Conservation (phyloP, 108 stramenopile species). For the Mediolabrus comicus region DNA sequence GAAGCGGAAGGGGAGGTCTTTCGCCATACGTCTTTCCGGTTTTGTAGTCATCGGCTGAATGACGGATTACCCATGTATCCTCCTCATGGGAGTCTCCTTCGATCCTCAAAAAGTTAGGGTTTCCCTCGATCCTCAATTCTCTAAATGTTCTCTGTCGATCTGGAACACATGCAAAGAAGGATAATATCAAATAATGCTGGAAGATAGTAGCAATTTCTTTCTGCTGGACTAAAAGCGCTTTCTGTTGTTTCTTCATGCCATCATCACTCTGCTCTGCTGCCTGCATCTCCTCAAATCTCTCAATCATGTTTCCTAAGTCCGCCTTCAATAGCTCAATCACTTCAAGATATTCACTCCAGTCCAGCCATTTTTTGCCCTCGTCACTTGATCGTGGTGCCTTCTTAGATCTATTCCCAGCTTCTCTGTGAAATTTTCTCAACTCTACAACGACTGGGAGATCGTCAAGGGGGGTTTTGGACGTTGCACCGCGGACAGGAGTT, state of each 20-base stretch:
- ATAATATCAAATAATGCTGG: constrained; percentile 74
- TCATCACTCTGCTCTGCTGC: not conserved
- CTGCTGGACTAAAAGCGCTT: constrained; percentile 22
- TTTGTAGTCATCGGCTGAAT: constrained; percentile 71
- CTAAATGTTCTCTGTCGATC: constrained; percentile 85
- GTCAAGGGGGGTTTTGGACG: constrained; percentile 46
- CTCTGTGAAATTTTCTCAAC: constrained; percentile 73
- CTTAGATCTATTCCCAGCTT: constrained; percentile 62
- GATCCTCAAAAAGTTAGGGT: constrained; percentile 50
- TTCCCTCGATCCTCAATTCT: constrained; percentile 74
- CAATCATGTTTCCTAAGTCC: constrained; percentile 46
- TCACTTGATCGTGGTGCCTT: constrained; percentile 71
- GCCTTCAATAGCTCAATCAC: constrained; percentile 61
- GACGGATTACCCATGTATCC: constrained; percentile 61
- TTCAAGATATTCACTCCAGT: constrained; percentile 73
- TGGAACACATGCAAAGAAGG: constrained; percentile 78
- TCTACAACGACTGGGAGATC: constrained; percentile 76
- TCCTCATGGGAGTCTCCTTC: constrained; percentile 2
- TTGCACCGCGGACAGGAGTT: too few relatives aligned
- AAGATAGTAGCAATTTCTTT: constrained; percentile 60
- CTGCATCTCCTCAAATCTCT: constrained; percentile 12
- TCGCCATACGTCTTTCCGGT: constrained; percentile 85
- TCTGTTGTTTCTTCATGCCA: not conserved
- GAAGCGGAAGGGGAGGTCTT: constrained; percentile 67
- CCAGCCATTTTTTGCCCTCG: constrained; percentile 77